These are phyloP conservation scores for Hypoxylon lienhwacheense DNA, from an alignment of 495 filamentous ascomycete genomes.

Conservation along the genomic window DNA sequence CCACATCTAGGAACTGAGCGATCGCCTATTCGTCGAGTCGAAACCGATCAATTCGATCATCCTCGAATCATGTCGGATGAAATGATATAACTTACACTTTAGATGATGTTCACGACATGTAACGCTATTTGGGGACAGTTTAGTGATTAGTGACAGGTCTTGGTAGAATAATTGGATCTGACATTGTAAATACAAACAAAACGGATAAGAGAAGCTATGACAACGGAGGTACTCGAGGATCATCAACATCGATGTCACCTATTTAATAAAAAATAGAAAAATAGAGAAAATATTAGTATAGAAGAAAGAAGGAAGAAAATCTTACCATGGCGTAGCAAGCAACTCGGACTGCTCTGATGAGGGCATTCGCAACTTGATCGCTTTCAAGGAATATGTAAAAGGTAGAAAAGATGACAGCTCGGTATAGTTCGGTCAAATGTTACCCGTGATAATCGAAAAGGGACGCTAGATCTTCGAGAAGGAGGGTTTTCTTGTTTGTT, in stretches of 20 bases:
- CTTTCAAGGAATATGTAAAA: neutral
- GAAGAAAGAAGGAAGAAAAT: neutral
- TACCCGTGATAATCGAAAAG: neutral
- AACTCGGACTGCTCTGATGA: slow-evolving; percentile 34
- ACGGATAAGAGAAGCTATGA: too few species aligned
- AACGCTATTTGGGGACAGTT: slow-evolving; percentile 43
- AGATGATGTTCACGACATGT: slow-evolving; percentile 52
- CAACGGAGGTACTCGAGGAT: too few species aligned
- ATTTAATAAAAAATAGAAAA: too few species aligned
- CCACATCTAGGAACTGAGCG: slow-evolving; percentile 48
- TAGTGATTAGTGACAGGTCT: too few species aligned
- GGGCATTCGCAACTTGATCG: slow-evolving; percentile 38
- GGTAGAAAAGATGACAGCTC: neutral
- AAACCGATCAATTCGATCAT: neutral
- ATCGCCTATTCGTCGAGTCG: slow-evolving; percentile 40
- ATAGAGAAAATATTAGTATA: too few species aligned
- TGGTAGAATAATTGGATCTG: too few species aligned
- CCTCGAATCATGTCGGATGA: neutral
- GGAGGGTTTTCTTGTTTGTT: too few species aligned
- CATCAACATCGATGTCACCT: too few species aligned
- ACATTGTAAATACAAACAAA: too few species aligned
- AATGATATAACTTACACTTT: slow-evolving; percentile 41
- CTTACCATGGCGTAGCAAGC: slow-evolving; percentile 40
- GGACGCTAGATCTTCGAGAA: too few species aligned
- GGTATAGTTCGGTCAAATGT: slow-evolving; percentile 18